Conservation (phyloP, 2,329 filamentous ascomycete species). For the Didymosphaeria variabile region DNA sequence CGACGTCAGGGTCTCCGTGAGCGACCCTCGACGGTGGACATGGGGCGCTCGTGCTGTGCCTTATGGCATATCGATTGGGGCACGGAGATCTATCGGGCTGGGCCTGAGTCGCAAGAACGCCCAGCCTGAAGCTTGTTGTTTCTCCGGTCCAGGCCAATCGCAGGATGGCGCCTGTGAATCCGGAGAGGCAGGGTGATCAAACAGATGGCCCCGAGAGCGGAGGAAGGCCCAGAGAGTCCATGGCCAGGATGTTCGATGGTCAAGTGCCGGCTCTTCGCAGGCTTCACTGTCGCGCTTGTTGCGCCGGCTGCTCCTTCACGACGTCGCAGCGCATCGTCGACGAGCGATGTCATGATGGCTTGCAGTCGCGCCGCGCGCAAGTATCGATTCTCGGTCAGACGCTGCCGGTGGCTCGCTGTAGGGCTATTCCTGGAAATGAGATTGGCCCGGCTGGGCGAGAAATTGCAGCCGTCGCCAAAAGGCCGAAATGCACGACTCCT, state of each 20-base stretch:
- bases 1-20: slow-evolving; percentile 1
- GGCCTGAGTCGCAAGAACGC: background rate
- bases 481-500: slow-evolving; percentile 21
- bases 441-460: slow-evolving; percentile 10
- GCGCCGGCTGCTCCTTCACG: background rate
- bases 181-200: slow-evolving; percentile 5
- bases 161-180: slow-evolving; percentile 7
- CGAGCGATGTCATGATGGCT: background rate
- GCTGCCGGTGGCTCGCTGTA: background rate
- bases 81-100: background rate
- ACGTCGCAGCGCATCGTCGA: background rate
- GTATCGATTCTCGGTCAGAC: slow-evolving; percentile 1
- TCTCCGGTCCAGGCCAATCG: background rate
- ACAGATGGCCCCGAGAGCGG: slow-evolving; percentile 3
- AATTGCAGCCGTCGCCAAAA: slow-evolving; percentile 13
- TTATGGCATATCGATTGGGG: background rate
- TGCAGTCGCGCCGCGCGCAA: background rate
- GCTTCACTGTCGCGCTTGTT: background rate
- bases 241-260: background rate
- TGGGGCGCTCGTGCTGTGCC: background rate
- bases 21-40: background rate
- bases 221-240: background rate
- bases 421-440: slow-evolving; percentile 24
- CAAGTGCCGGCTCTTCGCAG: too few species aligned
- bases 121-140: slow-evolving; percentile 3